A percentile compares a stretch with the other conserved stretches of the same genome.
Evolutionary conservation across 2,329 filamentous ascomycete genomes (phyloP).

Genomic region (Exserohilum turcica): DNA sequence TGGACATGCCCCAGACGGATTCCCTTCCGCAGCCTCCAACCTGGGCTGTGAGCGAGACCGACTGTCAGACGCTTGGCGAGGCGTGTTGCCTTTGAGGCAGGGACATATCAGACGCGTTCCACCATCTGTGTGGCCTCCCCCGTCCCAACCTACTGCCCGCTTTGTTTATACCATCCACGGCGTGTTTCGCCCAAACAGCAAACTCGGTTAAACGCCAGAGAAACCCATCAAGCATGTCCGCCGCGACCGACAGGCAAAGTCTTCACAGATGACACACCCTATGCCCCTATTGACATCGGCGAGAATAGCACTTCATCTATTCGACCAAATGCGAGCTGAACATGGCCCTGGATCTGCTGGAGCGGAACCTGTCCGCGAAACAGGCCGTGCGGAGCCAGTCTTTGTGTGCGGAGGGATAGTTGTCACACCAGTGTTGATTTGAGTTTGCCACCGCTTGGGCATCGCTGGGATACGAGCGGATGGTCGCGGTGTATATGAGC

Average conservation of each 20-base stretch:
- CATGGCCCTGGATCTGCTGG: conserved; percentile 69
- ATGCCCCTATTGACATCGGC: conserved; percentile 66
- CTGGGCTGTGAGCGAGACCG: conserved; percentile 62
- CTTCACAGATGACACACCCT: too few relatives aligned
- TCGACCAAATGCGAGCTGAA: conserved; percentile 66
- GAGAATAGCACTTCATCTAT: conserved; percentile 64
- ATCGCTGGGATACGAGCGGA: conserved; percentile 37
- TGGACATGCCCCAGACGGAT: conserved; percentile 68
- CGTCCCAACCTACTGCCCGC: conserved; percentile 58
- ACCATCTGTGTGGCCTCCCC: conserved; percentile 69
- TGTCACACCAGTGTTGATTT: conserved; percentile 52
- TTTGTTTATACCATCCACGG: conserved; percentile 59
- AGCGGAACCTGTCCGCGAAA: conserved; percentile 58
- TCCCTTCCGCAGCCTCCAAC: conserved; percentile 66
- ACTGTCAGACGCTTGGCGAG: conserved; percentile 66
- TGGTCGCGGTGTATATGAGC: conserved; percentile 50
- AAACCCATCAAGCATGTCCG: conserved; percentile 67
- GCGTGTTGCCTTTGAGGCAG: conserved; percentile 69
- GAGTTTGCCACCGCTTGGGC: conserved; percentile 33
- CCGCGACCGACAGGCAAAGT: conserved; percentile 63
- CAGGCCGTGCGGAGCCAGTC: conserved; percentile 51
- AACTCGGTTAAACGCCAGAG: conserved; percentile 64
- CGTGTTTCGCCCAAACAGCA: conserved; percentile 59
- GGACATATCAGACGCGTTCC: conserved; percentile 73
- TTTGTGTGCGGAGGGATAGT: conserved; percentile 51